Base-by-base conservation (phyloP, 1,284 basidiomycete species). In the Cystobasidiaceae sp. region DNA sequence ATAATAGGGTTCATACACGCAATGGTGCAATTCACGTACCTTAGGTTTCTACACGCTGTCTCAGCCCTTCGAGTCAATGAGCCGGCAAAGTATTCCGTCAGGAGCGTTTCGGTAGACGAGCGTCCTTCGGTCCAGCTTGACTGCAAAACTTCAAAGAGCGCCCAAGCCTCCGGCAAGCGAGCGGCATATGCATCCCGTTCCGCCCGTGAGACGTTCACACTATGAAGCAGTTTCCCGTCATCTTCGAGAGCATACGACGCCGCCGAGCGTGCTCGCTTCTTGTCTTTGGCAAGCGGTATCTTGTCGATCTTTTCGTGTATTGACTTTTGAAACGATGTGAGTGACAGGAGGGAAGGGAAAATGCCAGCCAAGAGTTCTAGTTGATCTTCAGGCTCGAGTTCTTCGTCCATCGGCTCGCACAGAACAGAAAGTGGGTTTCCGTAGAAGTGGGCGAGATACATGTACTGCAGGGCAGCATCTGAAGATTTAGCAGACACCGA, bases 21-120 rank as follows among this genome's bases (percentile, higher is more conserved):
- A n/a, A n/a, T n/a, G n/a, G n/a, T n/a, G n/a, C n/a, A n/a, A n/a
- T n/a, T n/a, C n/a, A n/a, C 55, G 7, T 37, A 59, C 57, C 32
- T 49, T 17, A 64, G 33, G n/a, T 46, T 64, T 30, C 19, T 34
- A 25, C 51, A 64, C 30, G 48, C 37, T 2, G 30, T 55, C 8
- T 19, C 28, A 17, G 52, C 43, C n/a, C 61, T 21, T n/a, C 56
- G 46, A 3, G n/a, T 19, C 15, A 64, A n/a, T 25, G 34, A 56
- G 28, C 61, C 61, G 25, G 51, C 19, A 43, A 55, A 56, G 43
- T 55, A 64, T 6, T 64, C 61, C 15, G 61, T 46, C 25, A 64
- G 33, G 13, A 56, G 32, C n/a, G 32, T 46, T 8, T 56, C 61
- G 15, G 23, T 41, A 17, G 51, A 55, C 23, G 44, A 21, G 5